phyloP scores from a whole-genome alignment of 176 grass and related monocot species.

The Zoysia japonica region DNA sequence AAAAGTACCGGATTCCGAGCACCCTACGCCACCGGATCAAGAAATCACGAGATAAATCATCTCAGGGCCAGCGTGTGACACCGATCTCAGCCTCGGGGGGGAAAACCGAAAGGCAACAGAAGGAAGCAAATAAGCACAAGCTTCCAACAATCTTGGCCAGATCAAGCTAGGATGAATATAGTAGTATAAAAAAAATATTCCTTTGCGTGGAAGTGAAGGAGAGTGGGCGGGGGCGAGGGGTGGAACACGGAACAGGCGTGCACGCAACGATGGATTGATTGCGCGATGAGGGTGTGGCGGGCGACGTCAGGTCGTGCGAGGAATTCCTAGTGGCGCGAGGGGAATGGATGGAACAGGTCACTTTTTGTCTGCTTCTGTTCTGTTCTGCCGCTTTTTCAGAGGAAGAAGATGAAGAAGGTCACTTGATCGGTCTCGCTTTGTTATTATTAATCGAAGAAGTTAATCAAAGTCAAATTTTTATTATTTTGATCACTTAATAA shows the following conservation, averaged over 20 bases:
- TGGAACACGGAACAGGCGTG: constrained; percentile 45
- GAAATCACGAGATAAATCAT: constrained; percentile 7
- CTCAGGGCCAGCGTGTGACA: background rate
- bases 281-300: constrained; percentile 13
- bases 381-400: background rate
- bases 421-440: too few species aligned
- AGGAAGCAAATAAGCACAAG: background rate
- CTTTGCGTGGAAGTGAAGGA: constrained; percentile 38
- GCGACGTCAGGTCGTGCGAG: background rate
- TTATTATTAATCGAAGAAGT: too few species aligned
- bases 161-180: background rate
- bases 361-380: background rate
- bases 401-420: background rate
- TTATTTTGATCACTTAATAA: too few species aligned
- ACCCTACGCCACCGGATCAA: constrained; percentile 22
- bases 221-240: constrained; percentile 19
- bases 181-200: background rate
- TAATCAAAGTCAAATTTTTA: too few species aligned
- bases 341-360: constrained; percentile 4
- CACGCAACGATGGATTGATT: constrained; percentile 34
- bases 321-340: constrained; percentile 21
- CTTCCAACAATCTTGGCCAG: background rate
- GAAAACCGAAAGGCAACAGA: background rate
- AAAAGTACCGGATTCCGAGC: constrained; percentile 27
- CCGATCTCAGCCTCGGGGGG: background rate